These are phyloP conservation scores for Pythium pyrilobum DNA, from an alignment of 352 stramenopile species.

Conservation along the genomic window DNA sequence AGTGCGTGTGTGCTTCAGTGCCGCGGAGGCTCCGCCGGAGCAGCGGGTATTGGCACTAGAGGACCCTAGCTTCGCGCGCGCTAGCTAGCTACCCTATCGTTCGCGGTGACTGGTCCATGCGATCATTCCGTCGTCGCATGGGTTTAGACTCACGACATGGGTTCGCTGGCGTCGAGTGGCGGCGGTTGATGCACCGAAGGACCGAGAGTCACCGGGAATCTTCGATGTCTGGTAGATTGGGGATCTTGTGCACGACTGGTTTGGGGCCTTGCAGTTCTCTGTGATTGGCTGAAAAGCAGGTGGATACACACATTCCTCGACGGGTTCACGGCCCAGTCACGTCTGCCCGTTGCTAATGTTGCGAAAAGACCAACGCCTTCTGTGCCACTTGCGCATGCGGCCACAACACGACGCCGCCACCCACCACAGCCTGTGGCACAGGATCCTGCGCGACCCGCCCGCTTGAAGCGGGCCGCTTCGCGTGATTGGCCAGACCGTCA, in stretches of 20 bases:
- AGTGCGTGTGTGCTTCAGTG: too few relatives aligned
- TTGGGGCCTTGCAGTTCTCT: conserved; percentile 5
- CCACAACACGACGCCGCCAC: conserved; percentile 5
- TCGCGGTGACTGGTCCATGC: too few relatives aligned
- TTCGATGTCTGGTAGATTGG: not conserved
- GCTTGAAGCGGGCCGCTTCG: too few relatives aligned
- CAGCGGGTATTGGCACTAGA: too few relatives aligned
- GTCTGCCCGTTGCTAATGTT: conserved; percentile 13
- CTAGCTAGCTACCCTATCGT: too few relatives aligned
- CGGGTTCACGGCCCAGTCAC: not conserved
- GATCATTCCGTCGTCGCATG: too few relatives aligned
- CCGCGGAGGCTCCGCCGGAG: too few relatives aligned
- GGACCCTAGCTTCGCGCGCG: too few relatives aligned
- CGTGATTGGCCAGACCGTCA: too few relatives aligned
- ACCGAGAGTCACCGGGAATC: not conserved
- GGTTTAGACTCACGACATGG: too few relatives aligned
- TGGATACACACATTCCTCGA: conserved; percentile 6
- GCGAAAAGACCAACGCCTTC: conserved; percentile 4
- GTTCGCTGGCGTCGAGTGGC: not conserved
- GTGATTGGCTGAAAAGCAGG: conserved; percentile 10
- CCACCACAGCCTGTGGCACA: not conserved
- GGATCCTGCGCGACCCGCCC: too few relatives aligned
- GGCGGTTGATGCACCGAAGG: not conserved
- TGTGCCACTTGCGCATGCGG: conserved; percentile 14
- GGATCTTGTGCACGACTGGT: not conserved